Evolutionary conservation across 306 rosid genomes (phyloP).

Genomic region (Vicia sativa): DNA sequence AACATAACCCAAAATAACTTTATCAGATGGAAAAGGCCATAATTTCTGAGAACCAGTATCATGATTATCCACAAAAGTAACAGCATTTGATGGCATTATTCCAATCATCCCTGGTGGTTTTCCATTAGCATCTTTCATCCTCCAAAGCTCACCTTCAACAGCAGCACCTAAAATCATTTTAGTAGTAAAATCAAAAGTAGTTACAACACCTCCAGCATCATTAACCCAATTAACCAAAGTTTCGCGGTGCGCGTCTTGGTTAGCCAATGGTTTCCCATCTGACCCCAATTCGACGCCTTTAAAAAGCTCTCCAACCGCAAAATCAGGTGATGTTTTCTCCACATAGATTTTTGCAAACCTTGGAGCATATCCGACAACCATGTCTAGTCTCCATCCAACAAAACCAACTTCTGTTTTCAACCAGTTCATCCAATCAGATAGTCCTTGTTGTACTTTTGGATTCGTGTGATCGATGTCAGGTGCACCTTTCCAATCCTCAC

Average conservation of each 20-base stretch:
- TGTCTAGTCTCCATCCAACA: slow-evolving; percentile 68
- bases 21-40: slow-evolving; percentile 58
- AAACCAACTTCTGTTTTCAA: slow-evolving; percentile 66
- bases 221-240: slow-evolving; percentile 45
- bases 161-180: slow-evolving; percentile 56
- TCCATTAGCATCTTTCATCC: slow-evolving; percentile 50
- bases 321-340: slow-evolving; percentile 61
- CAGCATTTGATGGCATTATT: slow-evolving; percentile 57
- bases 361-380: slow-evolving; percentile 66
- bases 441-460: slow-evolving; percentile 51
- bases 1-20: slow-evolving; percentile 63
- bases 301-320: slow-evolving; percentile 73
- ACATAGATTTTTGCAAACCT: slow-evolving; percentile 53
- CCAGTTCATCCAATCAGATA: slow-evolving; percentile 80
- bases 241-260: slow-evolving; percentile 50
- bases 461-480: slow-evolving; percentile 73
- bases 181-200: slow-evolving; percentile 49
- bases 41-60: slow-evolving; percentile 57
- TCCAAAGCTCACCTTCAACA: slow-evolving; percentile 57
- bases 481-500: slow-evolving; percentile 40
- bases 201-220: slow-evolving; percentile 47
- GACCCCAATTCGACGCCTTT: slow-evolving; percentile 27
- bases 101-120: slow-evolving; percentile 75
- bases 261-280: slow-evolving; percentile 42
- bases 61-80: slow-evolving; percentile 73